Percentiles rank a stretch among this genome's conserved stretches.
Evolutionary conservation across 148 eudicot genomes (phyloP).

Genomic region (Diospyros lotus): DNA sequence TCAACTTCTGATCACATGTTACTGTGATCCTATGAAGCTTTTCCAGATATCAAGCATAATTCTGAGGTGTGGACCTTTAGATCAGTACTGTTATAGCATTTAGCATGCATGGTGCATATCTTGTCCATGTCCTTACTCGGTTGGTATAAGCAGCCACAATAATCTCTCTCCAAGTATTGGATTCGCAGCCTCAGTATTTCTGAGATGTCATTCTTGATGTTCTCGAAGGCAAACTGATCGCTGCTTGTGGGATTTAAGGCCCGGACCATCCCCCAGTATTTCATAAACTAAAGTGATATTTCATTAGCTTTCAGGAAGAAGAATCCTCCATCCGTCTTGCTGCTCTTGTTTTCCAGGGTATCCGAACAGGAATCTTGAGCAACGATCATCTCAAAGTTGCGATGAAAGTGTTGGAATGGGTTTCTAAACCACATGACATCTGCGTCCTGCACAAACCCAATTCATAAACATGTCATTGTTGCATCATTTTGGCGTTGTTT

Average conservation of each 20-base stretch:
- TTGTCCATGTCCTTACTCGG: not conserved
- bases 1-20: too few species aligned
- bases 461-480: not conserved
- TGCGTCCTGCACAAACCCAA: constrained; percentile 13
- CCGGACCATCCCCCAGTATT: constrained; percentile 13
- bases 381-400: not conserved
- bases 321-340: constrained; percentile 13
- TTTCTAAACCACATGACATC: constrained; percentile 16
- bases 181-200: not conserved
- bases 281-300: constrained; percentile 1
- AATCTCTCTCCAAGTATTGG: not conserved
- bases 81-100: constrained; percentile 7
- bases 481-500: not conserved
- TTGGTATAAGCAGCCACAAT: constrained; percentile 8
- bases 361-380: not conserved
- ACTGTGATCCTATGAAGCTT: not conserved
- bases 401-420: constrained; percentile 9
- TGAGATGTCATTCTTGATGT: not conserved
- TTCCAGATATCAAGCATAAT: constrained; percentile 4
- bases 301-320: not conserved
- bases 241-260: constrained; percentile 5
- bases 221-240: not conserved
- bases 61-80: constrained; percentile 7
- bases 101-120: constrained; percentile 13
- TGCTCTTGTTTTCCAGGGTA: not conserved